Evolutionary conservation across 1,284 basidiomycete genomes (phyloP), one percentile per base, ranked within the genome.

Genomic region (Ustilago sp.): DNA sequence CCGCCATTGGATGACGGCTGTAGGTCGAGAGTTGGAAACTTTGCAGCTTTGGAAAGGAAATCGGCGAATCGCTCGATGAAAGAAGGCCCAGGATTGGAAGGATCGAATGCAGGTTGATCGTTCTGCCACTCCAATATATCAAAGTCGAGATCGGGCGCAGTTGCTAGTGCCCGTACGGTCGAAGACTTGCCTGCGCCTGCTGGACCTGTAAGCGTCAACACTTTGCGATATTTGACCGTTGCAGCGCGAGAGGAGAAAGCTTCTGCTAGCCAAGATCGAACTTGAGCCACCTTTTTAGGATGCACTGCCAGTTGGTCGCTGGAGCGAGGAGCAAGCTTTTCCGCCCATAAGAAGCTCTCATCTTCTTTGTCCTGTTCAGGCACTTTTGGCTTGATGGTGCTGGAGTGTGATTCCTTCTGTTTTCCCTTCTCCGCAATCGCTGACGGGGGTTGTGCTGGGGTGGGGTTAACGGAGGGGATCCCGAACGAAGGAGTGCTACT

Each of bases 161-260:
- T 13, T 0, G 93, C 89, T 8, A 99, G 87, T 0, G 95, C 89
- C 12, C 90, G 90, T 0, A 98, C 79, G 0, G 94, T 94, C 0
- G 94, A 90, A 0, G 95, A 96, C 88, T 99, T 99, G 0, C 91
- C 96, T 0, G 91, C 90, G 0, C 96, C 97, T 8, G 95, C 92
- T 0, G 94, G 94, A 2, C 97, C 96, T 1, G 93, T 93, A 8
- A 99, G 87, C 0, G 91, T 90, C 2, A 98, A 89, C 28, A 99
- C 90, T 57, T 80, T 80, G 45, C 93, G 89, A 86, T 95, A 94
- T 81, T 92, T 94, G 48, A 88, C 88, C 48, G 93, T 80, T 69
- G 90, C 90, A 1, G 90, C 91, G 0, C 89, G 89, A 47, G 78
- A 76, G 2, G 91, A 90, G 39, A 95, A 89, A 0, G 95, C 93